Evolutionary conservation across 2,329 filamentous ascomycete species (phyloP).

Genomic region (Fusarium illudens): DNA sequence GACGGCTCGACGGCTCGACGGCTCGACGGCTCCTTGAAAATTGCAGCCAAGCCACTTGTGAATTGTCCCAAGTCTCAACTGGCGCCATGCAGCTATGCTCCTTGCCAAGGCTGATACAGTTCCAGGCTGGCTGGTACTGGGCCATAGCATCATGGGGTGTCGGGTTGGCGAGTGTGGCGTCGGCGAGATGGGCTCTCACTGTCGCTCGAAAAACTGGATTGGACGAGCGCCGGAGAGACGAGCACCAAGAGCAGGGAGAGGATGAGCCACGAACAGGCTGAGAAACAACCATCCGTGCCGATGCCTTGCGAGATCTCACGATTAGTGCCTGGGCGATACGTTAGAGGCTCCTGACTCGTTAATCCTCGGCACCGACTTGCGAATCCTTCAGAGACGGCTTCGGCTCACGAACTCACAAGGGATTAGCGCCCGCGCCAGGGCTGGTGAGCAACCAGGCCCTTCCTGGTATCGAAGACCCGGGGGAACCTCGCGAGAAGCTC

Average conservation of each 20-base stretch:
- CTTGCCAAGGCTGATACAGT: constrained; percentile 24
- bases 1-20: too few species aligned
- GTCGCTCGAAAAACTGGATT: neutral
- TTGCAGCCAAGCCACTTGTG: neutral
- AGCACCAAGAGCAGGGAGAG: neutral
- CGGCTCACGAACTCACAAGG: constrained; percentile 19
- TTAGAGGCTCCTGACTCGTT: constrained; percentile 24
- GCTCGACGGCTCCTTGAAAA: neutral
- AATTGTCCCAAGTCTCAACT: neutral
- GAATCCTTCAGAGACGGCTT: constrained; percentile 14
- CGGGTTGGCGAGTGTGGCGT: neutral
- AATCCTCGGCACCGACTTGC: constrained; percentile 8
- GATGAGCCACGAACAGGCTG: neutral
- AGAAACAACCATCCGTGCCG: neutral
- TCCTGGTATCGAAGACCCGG: constrained; percentile 16
- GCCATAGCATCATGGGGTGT: constrained; percentile 9
- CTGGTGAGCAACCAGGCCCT: constrained; percentile 11
- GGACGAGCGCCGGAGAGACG: neutral
- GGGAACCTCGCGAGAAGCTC: constrained; percentile 8
- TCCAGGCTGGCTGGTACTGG: constrained; percentile 10
- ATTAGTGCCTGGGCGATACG: neutral
- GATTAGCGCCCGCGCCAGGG: constrained; percentile 25
- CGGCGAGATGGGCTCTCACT: neutral
- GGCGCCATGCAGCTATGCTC: neutral
- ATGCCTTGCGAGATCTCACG: neutral